phyloP scores from a whole-genome alignment of 192 early-diverging fungal species.

The Phlyctochytrium arcticum region DNA sequence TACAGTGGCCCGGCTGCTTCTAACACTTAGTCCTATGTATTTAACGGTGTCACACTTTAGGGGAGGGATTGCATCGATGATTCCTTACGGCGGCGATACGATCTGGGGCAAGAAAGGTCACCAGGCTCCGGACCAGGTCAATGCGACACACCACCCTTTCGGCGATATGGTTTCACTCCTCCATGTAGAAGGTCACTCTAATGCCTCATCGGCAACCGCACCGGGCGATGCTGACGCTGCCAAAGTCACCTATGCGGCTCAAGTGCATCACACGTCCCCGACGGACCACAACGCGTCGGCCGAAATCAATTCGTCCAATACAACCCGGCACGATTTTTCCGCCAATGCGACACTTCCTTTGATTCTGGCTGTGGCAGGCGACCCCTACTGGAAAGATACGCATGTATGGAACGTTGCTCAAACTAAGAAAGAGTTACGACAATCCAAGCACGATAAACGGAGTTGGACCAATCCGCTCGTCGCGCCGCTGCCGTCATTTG shows the following conservation, averaged over 20 bases:
- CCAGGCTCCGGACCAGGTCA: conserved; percentile 68
- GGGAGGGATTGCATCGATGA: conserved; percentile 67
- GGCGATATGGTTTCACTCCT: conserved; percentile 7
- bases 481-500: conserved; percentile 53
- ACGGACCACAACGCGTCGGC: too few species aligned
- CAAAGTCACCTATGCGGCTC: not conserved
- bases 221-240: too few species aligned
- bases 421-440: conserved; percentile 55
- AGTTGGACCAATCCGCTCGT: conserved; percentile 79
- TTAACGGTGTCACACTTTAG: not conserved
- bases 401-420: conserved; percentile 46
- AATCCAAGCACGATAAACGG: conserved; percentile 49
- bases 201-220: not conserved
- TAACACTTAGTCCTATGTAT: too few species aligned
- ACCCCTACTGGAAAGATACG: conserved; percentile 8
- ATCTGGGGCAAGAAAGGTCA: conserved; percentile 66
- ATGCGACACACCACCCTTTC: not conserved
- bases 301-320: not conserved
- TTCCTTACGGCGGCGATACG: conserved; percentile 77
- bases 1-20: too few species aligned
- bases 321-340: not conserved
- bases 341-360: not conserved
- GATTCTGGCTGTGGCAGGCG: not conserved
- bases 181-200: not conserved
- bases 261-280: conserved; percentile 4